A percentile compares a stretch with the other conserved stretches of the same genome.
Conservation (phyloP, 2,329 filamentous ascomycete species). For the Aureobasidium sp. region DNA sequence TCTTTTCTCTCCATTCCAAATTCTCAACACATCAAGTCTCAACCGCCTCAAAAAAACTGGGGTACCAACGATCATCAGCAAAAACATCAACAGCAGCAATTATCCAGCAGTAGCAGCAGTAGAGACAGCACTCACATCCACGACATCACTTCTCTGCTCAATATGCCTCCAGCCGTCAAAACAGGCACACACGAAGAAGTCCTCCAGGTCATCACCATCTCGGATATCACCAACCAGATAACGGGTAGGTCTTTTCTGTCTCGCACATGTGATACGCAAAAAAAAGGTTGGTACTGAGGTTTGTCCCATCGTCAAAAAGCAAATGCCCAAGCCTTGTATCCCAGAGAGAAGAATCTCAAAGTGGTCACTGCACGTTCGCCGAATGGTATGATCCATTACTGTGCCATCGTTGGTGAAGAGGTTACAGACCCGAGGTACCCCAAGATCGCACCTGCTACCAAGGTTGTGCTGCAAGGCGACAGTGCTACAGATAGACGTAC, state of each 20-base stretch:
- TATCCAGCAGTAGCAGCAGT: neutral
- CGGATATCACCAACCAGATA: slow-evolving; percentile 15
- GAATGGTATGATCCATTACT: slow-evolving; percentile 16
- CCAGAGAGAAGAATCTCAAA: slow-evolving; percentile 17
- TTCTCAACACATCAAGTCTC: neutral
- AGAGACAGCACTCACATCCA: neutral
- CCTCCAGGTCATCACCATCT: slow-evolving; percentile 5
- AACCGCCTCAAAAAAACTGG: no score
- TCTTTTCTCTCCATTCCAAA: neutral
- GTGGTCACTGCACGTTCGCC: slow-evolving; percentile 18
- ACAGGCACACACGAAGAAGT: neutral
- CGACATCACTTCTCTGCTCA: neutral
- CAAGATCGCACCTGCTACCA: slow-evolving; percentile 17
- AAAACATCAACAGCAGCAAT: neutral
- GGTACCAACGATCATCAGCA: neutral
- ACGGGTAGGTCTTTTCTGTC: slow-evolving; percentile 15
- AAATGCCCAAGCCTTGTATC: slow-evolving; percentile 21
- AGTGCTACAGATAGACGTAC: slow-evolving; percentile 16
- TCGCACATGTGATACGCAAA: neutral
- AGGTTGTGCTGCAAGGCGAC: slow-evolving; percentile 19
- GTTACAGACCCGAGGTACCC: slow-evolving; percentile 16
- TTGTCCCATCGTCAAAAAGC: slow-evolving; percentile 11
- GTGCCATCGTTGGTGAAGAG: slow-evolving; percentile 15
- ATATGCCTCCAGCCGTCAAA: neutral
- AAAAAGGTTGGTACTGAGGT: neutral